Percentiles rank a stretch among this genome's conserved stretches.
Conservation (phyloP, 2,329 filamentous ascomycete genomes). For the Epichloe sylvatica region DNA sequence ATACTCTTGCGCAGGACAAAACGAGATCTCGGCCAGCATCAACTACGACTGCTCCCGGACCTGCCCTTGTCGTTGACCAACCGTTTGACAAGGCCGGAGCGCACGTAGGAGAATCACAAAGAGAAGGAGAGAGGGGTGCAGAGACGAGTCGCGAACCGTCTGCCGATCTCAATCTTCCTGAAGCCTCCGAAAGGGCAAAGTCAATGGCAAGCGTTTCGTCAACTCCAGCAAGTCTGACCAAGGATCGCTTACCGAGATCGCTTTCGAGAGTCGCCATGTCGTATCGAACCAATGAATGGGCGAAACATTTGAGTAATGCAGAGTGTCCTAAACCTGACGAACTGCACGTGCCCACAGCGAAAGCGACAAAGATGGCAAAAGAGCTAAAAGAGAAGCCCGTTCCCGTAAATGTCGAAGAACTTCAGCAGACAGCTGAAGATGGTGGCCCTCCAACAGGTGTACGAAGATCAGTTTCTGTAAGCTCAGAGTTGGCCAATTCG, state of each 20-base stretch:
- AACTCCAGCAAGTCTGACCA: conserved; percentile 36
- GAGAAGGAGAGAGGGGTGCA: not conserved
- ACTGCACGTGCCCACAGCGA: conserved; percentile 30
- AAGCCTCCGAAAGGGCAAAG: conserved; percentile 21
- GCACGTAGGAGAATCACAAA: not conserved
- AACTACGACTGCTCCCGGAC: not conserved
- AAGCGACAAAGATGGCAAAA: conserved; percentile 3
- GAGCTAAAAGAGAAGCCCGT: conserved; percentile 35
- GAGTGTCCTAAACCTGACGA: conserved; percentile 57
- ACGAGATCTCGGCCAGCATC: not conserved
- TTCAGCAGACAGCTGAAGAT: conserved; percentile 48
- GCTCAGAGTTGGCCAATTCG: conserved; percentile 12
- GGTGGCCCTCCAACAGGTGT: conserved; percentile 25
- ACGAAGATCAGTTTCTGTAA: conserved; percentile 17
- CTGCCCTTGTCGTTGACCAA: not conserved
- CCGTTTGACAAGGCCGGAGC: not conserved
- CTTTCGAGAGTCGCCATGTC: conserved; percentile 66
- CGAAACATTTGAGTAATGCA: conserved; percentile 70
- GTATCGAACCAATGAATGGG: conserved; percentile 92
- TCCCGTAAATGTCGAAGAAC: conserved; percentile 49
- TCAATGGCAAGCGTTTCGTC: conserved; percentile 30
- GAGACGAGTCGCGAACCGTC: conserved; percentile 1
- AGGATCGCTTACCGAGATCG: conserved; percentile 51
- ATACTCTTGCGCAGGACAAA: not conserved
- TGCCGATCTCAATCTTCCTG: conserved; percentile 6